A percentile compares a stretch with the other conserved stretches of the same genome.
Evolutionary conservation across 805 yeast species (phyloP).

Genomic region (Teunomyces atbi): DNA sequence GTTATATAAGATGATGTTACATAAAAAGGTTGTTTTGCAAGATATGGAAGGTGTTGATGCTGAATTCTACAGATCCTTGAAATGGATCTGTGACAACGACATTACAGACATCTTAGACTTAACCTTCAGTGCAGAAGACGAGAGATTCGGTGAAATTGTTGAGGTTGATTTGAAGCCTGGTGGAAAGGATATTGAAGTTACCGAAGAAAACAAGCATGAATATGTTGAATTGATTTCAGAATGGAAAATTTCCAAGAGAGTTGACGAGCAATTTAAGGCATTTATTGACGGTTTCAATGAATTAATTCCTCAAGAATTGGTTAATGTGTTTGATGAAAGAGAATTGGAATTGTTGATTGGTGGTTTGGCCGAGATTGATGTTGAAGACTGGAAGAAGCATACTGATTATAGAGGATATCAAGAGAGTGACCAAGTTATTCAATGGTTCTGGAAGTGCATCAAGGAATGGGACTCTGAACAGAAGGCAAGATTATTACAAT

Average conservation of each 20-base stretch:
- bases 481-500: slow-evolving; percentile 90
- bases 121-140: slow-evolving; percentile 88
- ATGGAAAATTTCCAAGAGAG: slow-evolving; percentile 92
- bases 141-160: slow-evolving; percentile 89
- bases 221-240: slow-evolving; percentile 93
- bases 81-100: slow-evolving; percentile 95
- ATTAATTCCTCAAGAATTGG: slow-evolving; percentile 93
- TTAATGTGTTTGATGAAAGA: slow-evolving; percentile 95
- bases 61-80: slow-evolving; percentile 89
- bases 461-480: slow-evolving; percentile 95
- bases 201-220: slow-evolving; percentile 92
- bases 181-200: slow-evolving; percentile 87
- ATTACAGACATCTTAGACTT: slow-evolving; percentile 78
- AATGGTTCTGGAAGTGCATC: slow-evolving; percentile 98
- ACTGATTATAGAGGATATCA: slow-evolving; percentile 98
- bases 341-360: slow-evolving; percentile 96
- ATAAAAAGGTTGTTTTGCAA: slow-evolving; percentile 88
- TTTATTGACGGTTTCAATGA: slow-evolving; percentile 97
- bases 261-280: slow-evolving; percentile 93
- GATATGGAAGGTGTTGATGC: slow-evolving; percentile 99
- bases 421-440: slow-evolving; percentile 92
- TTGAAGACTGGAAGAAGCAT: slow-evolving; percentile 98
- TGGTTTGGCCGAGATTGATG: slow-evolving; percentile 96
- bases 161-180: slow-evolving; percentile 86
- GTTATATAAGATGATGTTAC: slow-evolving; percentile 94